phyloP scores from a whole-genome alignment of 371 early-diverging fungal genomes.

The Parasitella parasitica region DNA sequence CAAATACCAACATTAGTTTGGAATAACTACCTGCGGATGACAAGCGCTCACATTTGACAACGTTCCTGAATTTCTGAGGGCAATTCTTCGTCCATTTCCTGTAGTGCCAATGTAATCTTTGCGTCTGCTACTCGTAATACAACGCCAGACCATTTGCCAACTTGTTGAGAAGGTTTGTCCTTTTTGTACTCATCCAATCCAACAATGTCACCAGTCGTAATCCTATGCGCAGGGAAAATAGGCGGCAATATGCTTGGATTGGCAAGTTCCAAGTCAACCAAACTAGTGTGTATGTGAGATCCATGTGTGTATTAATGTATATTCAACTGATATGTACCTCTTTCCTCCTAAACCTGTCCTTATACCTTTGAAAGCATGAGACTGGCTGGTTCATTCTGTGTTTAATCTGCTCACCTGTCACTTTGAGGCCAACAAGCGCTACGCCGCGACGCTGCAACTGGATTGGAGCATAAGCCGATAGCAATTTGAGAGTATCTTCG shows the following conservation, averaged over 20 bases:
- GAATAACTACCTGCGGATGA: background rate
- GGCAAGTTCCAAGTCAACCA: conserved; percentile 68
- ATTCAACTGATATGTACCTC: conserved; percentile 31
- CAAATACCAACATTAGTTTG: background rate
- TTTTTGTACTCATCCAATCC: conserved; percentile 62
- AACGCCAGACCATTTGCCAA: conserved; percentile 48
- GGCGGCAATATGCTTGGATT: conserved; percentile 52
- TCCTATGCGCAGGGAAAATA: conserved; percentile 63
- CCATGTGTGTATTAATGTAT: background rate
- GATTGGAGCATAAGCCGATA: conserved; percentile 52
- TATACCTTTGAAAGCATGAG: conserved; percentile 32
- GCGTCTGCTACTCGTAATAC: conserved; percentile 62
- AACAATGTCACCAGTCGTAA: conserved; percentile 79
- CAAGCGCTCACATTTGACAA: conserved; percentile 57
- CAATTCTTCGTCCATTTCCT: conserved; percentile 55
- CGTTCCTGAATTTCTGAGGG: conserved; percentile 68
- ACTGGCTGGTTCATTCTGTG: background rate
- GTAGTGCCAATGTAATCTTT: conserved; percentile 64
- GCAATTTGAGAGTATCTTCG: conserved; percentile 55
- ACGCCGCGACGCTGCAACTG: conserved; percentile 72
- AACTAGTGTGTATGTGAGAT: no score
- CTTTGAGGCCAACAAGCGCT: conserved; percentile 62
- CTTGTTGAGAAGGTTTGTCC: conserved; percentile 41
- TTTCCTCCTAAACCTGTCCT: conserved; percentile 81
- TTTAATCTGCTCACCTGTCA: conserved; percentile 42